Evolutionary conservation across 1,284 basidiomycete genomes (phyloP), one percentile per base, ranked within the genome.

Genomic region (Inonotus obliquus): DNA sequence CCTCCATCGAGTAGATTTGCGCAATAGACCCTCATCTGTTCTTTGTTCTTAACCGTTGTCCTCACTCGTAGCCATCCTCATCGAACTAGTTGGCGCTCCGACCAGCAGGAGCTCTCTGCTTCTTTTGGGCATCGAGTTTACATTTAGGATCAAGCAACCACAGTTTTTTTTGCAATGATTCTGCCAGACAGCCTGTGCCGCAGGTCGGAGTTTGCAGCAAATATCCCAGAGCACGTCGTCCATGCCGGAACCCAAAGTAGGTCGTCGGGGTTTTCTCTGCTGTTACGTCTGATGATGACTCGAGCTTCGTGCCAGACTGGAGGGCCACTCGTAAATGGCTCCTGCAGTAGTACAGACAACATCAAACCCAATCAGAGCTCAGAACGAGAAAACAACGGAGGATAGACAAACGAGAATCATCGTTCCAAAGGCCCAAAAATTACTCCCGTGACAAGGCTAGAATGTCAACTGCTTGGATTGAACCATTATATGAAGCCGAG

Each of bases 381-480:
- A 9, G 2, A 21, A 9, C 17, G 19, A 48, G 4, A 27, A 38
- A 27, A 13, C 17, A 19, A 14, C 2, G 17, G 13, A 54, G 10
- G 19, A n/a, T 14, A 29, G 21, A 23, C 38, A 32, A n/a, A 63
- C 61, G 27, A 60, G 45, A 13, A 60, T 49, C 13, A 57, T 63
- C 63, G 61, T 64, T 19, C 63, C 63, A 53, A 61, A 64, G 10
- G 63, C 54, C 63, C 63, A 64, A 7, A 64, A 61, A 35, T 19
- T 64, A 64, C 13, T 27, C 9, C 19, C 32, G 29, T 11, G 63
- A 64, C 63, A 32, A 64, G 58, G 49, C 59, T 61, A 27, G 63
- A 55, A 13, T 58, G 60, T 39, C 29, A n/a, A 27, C 37, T 54
- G 10, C 38, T 25, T 21, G 53, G 35, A n/a, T 29, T 32, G 14